Base-by-base conservation (phyloP, 805 yeast species). In the Candida ulmi region DNA sequence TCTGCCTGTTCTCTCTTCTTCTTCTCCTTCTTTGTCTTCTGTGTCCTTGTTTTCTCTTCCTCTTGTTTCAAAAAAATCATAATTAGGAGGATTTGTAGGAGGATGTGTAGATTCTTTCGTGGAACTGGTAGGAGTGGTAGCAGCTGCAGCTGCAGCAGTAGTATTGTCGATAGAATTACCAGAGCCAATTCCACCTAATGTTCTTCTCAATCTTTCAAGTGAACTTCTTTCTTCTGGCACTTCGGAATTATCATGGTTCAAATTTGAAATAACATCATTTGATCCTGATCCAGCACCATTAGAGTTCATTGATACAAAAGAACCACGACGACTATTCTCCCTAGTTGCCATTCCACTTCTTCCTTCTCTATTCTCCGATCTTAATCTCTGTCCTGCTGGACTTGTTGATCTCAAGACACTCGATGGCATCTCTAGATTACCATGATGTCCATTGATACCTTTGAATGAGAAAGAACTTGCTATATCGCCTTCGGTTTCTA, bases 321-420 rank as follows among this genome's bases (percentile, higher is more conserved):
- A 49, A 0, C 33, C 44, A 21, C 51, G 39, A 35, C 54, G 48
- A 3, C 54, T 43, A 4, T 45, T 33, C 33, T 38, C 35, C 19
- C 46, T 42, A 9, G 48, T 41, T 38, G 50, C 40, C 9, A 44
- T 46, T 7, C 26, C 26, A 31, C 34, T 19, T 31, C 25, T 18
- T 12, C 17, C 17, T 13, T 31, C 34, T 31, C 34, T 31, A n/a
- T 18, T 31, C 16, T 21, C 31, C 2, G 47, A 48, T 38, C 58
- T 49, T 2, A 37, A 25, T 37, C 48, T 37, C 27, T 54, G 48
- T 5, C 57, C 52, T 27, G 43, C 50, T 12, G 61, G 56, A 19
- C 56, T 52, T 12, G 65, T 59, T 1, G 66, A 58, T 42, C 58
- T 55, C 33, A 58, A 44, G 3, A 65, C 54, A 11, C 66, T 49